A percentile compares a stretch with the other conserved stretches of the same genome.
Conservation (phyloP, 2,329 filamentous ascomycete species). For the Huntiella moniliformis region DNA sequence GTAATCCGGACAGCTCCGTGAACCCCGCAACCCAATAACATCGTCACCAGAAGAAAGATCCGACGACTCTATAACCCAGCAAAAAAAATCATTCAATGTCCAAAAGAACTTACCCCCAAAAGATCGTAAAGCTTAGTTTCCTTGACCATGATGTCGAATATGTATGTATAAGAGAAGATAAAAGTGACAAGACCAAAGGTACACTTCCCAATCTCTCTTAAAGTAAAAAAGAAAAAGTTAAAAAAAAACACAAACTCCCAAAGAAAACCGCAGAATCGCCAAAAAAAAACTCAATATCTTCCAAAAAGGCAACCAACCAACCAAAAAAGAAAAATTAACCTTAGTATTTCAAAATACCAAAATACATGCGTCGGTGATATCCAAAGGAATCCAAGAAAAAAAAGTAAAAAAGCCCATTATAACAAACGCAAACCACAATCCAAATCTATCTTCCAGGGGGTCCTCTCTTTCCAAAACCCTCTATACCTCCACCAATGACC, state of each 20-base stretch:
- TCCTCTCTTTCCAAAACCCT: background rate
- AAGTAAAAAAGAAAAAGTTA: background rate
- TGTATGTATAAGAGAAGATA: background rate
- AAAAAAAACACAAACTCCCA: background rate
- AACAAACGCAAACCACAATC: too few relatives aligned
- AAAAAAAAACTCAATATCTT: background rate
- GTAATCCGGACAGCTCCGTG: too few relatives aligned
- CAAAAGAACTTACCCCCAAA: conserved; percentile 43
- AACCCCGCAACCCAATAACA: background rate
- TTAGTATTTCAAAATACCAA: background rate
- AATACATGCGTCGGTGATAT: background rate
- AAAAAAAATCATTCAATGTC: background rate
- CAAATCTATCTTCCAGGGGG: too few relatives aligned
- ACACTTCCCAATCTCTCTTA: too few relatives aligned
- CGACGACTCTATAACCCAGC: background rate
- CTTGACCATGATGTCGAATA: conserved; percentile 41
- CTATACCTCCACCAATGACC: background rate
- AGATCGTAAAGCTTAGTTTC: conserved; percentile 64
- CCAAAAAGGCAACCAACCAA: background rate
- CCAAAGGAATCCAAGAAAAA: background rate
- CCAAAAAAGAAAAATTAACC: background rate
- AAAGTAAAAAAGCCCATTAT: background rate
- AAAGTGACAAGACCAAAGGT: too few relatives aligned
- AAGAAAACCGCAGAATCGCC: too few relatives aligned
- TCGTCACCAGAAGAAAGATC: background rate